These are phyloP conservation scores for Medicago truncatula DNA, from an alignment of 306 rosid genomes.

Conservation along the genomic window DNA sequence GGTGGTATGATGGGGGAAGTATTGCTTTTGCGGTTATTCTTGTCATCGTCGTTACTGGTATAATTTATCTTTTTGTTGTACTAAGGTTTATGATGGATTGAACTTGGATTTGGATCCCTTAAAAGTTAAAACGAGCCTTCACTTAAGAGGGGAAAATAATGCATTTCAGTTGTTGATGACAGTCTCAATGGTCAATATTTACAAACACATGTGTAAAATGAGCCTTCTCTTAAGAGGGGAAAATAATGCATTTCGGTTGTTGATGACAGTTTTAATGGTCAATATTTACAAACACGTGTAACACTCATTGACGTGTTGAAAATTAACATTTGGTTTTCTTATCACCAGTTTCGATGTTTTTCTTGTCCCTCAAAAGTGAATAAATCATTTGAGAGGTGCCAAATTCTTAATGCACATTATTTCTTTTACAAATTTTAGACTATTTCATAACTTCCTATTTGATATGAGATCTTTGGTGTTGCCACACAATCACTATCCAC, in stretches of 20 bases:
- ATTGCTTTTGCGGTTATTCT: conserved; percentile 97
- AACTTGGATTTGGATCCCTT: conserved; percentile 3
- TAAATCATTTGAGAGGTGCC: background rate
- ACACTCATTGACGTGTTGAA: background rate
- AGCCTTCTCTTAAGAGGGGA: background rate
- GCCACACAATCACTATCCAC: background rate
- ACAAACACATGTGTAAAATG: background rate
- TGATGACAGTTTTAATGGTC: background rate
- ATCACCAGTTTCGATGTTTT: background rate
- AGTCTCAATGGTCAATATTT: background rate
- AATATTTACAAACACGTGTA: background rate
- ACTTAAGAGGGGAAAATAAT: background rate
- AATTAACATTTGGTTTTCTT: background rate
- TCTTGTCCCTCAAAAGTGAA: background rate
- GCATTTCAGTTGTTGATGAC: conserved; percentile 3
- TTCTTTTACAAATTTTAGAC: conserved; percentile 17
- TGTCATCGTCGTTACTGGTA: conserved; percentile 94
- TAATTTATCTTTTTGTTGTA: conserved; percentile 24
- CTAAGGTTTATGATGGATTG: conserved; percentile 6
- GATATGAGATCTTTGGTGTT: conserved; percentile 23
- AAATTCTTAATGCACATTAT: background rate
- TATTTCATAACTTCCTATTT: conserved; percentile 13
- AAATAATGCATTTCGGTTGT: conserved; percentile 3
- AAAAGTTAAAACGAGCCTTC: background rate
- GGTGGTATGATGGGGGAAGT: conserved; percentile 99